Evolutionary conservation across 2,329 filamentous ascomycete species (phyloP), one percentile per base, ranked within the genome.

Genomic region (Xylaria arbuscula): DNA sequence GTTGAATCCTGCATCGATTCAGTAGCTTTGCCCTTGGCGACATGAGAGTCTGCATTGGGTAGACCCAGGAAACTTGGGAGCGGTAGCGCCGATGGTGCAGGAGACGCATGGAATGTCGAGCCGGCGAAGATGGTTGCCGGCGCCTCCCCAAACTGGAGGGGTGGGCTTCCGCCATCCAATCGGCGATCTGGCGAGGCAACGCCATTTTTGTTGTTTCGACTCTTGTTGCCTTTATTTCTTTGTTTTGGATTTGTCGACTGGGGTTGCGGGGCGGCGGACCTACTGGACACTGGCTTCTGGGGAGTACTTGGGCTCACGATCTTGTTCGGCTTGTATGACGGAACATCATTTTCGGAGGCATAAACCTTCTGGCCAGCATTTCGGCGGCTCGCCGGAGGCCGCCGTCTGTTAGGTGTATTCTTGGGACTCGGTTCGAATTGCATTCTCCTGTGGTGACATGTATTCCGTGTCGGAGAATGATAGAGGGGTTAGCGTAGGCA

Each of bases 31-130:
- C 83, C 80, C 70, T 86, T 83, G 65, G 81, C 73, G 68, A 80
- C 75, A 6, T 86, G 88, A 3, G 90, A 90, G 66, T 92, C 90
- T 3, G 90, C 90, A 13, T 92, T 85, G 0, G 93, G 90, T 75
- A 92, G 94, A 34, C 92, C 91, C 70, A 92, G 62, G 79, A 98
- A 97, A 76, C 92, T 97, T 11, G 96, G 96, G 67, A 98, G 92
- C 0, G 96, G 96, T 38, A 99, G 85, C 28, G 93, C 90, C 9
- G 94, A 97, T 0, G 96, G 92, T 1, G 94, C 95, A 22, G 96
- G 96, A 9, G 96, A 98, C 48, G 94, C 93, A 80, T 98, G 94
- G 79, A 98, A 99, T 5, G 94, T 97, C 40, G 95, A 92, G 15
- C 95, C 96, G 47, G 96, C 96, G 81, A 97, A 99, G 54, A 91